A percentile compares a stretch with the other conserved stretches of the same genome.
phyloP scores from a whole-genome alignment of 2,329 filamentous ascomycete species.

The Metarhizium rileyi region DNA sequence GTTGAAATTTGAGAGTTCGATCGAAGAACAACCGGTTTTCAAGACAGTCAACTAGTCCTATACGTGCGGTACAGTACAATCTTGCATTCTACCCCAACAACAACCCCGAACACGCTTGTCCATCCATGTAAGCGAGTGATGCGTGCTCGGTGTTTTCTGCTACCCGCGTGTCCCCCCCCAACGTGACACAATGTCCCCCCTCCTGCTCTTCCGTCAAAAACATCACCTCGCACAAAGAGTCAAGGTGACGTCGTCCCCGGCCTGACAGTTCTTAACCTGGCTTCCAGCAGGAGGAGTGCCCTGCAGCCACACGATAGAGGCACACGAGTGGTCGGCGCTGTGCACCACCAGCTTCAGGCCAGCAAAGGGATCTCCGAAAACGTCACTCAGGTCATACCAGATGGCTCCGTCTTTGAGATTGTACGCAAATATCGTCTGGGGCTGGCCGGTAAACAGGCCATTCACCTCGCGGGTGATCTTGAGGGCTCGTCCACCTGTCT shows the following conservation, averaged over 20 bases:
- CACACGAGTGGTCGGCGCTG: constrained; percentile 21
- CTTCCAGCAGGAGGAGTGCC: constrained; percentile 26
- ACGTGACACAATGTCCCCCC: too few relatives aligned
- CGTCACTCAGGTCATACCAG: constrained; percentile 30
- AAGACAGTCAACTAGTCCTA: too few relatives aligned
- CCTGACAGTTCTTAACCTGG: constrained; percentile 27
- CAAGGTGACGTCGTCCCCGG: constrained; percentile 22
- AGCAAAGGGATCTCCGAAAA: constrained; percentile 29
- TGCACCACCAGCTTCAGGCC: constrained; percentile 22
- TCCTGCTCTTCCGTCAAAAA: too few relatives aligned
- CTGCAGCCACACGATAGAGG: constrained; percentile 24
- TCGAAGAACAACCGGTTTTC: too few relatives aligned
- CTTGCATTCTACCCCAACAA: too few relatives aligned
- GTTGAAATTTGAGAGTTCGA: too few relatives aligned
- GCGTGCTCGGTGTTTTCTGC: too few relatives aligned
- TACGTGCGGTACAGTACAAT: too few relatives aligned
- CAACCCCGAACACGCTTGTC: too few relatives aligned
- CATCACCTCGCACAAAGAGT: too few relatives aligned
- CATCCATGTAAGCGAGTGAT: too few relatives aligned
- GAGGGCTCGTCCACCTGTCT: constrained; percentile 28
- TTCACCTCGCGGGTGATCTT: constrained; percentile 26
- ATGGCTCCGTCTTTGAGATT: constrained; percentile 23
- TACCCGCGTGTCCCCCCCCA: too few relatives aligned
- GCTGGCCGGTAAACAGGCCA: constrained; percentile 27
- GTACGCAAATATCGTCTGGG: constrained; percentile 31